Evolutionary conservation across 331 rosid genomes (phyloP), one percentile per base, ranked within the genome.

Genomic region (Stylosanthes scabra): DNA sequence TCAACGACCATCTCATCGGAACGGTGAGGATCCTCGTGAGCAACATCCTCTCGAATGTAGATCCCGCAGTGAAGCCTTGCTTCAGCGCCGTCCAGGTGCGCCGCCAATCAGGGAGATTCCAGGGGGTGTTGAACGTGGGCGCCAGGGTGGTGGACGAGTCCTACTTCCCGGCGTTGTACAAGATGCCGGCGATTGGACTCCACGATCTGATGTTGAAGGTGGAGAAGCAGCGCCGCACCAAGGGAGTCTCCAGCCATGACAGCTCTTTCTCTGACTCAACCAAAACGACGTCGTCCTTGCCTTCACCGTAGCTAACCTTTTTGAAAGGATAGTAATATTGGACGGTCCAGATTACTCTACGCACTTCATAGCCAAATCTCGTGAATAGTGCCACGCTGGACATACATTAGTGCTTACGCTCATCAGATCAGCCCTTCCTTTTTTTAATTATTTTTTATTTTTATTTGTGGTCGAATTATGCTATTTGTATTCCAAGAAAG

Each of bases 81-180:
- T 94, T 91, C 79, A 84, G 86, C 20, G 96, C 97, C 12, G 39
- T 88, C 52, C 99, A 94, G 66, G 84, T 94, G 3, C 96, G 95
- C 20, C 87, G 97, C 1, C 86, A 89, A 2, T 91, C 99, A 1
- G 99, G 99, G 44, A 85, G 95, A 16, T 91, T 88, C 81, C 84
- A 78, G 2, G 99, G 99, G 31, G 86, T 94, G 0, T 58, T 94
- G 73, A 94, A 94, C 82, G 75, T 91, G 50, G 96, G 83, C 6
- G 91, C 94, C 0, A 75, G 75, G 84, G 79, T 89, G 20, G 45
- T 83, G 7, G 77, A 71, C 0, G 84, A 76, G 47, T 83, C 93
- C 0, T 86, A 80, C 5, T 70, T 84, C 77, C 81, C 90, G 1
- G 76, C 86, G 7, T 52, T 86, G 60, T 64, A 63, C 9, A 75